Base-by-base conservation (phyloP, 1,139 yeast species). In the Pichia sp. region DNA sequence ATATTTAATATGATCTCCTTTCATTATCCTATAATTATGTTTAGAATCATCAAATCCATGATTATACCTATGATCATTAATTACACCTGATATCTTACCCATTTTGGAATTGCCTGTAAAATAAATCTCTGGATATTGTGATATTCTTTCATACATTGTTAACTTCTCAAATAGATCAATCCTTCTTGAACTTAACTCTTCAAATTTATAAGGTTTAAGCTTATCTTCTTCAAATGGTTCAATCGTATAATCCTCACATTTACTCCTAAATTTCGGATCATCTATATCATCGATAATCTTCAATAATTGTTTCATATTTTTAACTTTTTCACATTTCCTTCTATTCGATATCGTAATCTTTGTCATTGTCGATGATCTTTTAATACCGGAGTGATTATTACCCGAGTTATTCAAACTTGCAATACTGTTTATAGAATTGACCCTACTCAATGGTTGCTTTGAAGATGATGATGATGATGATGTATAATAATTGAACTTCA, bases 1-100 rank as follows among this genome's bases (percentile, higher is more conserved):
- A 58, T 79, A 86, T 41, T 80, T 82, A 36, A 86, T 72, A 52
- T 86, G 96, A 54, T 85, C 95, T 5, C 81, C 74, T 1, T 64
- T 60, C 1, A 67, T 56, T 1, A 77, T 66, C 7, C 67, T 65
- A 51, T 83, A 80, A 54, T 84, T 84, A 3, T 86, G 84, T 11
- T 71, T 63, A 3, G 61, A 59, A 56, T 84, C 93, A 58, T 84
- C 95, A 57, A 80, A 84, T 0, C 89, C 93, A 61, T 76, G 78
- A 58, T 79, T 83, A 43, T 56, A 59, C 23, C 59, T 63, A 45
- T 60, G 63, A 46, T 68, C 67, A 26, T 69, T 66, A 20, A 74
- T 63, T 42, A 77, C 72, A 4, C 76, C 68, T 12, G 58, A 52
- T 5, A 45, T 34, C 40, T 57, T 59, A 6, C 14, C 10, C 1